phyloP scores from a whole-genome alignment of 495 filamentous ascomycete genomes.

The Trichoderma gamsii region DNA sequence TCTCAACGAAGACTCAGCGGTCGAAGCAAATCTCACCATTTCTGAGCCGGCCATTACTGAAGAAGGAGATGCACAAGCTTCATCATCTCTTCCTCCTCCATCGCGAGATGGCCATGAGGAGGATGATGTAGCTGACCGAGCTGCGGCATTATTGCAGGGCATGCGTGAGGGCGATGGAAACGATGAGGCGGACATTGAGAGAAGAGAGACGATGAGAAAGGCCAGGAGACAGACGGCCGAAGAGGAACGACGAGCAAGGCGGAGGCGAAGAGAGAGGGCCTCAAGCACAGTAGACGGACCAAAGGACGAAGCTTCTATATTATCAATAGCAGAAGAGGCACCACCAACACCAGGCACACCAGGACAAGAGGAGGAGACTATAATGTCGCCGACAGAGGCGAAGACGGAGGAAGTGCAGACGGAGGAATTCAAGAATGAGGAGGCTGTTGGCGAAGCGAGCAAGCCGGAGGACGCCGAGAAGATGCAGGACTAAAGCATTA shows the following conservation, averaged over 20 bases:
- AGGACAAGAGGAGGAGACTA: slow-evolving; percentile 13
- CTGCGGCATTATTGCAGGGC: slow-evolving; percentile 74
- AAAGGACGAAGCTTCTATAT: slow-evolving; percentile 14
- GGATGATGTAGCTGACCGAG: slow-evolving; percentile 73
- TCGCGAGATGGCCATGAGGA: slow-evolving; percentile 43
- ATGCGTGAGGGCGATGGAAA: slow-evolving; percentile 58
- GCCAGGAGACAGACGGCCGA: slow-evolving; percentile 64
- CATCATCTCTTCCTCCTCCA: slow-evolving; percentile 29
- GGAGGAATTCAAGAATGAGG: not conserved
- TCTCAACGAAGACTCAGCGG: slow-evolving; percentile 45
- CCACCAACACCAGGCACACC: not conserved
- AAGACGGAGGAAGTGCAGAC: not conserved
- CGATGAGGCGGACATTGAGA: slow-evolving; percentile 53
- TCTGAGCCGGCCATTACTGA: slow-evolving; percentile 26
- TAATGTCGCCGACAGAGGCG: not conserved
- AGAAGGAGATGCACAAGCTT: slow-evolving; percentile 33
- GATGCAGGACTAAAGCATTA: not conserved
- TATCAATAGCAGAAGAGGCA: slow-evolving; percentile 1
- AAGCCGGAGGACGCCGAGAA: slow-evolving; percentile 10
- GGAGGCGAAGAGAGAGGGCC: slow-evolving; percentile 53
- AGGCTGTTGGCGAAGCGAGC: not conserved
- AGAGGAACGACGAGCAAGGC: slow-evolving; percentile 57
- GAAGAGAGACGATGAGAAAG: slow-evolving; percentile 49
- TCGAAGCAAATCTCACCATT: slow-evolving; percentile 30
- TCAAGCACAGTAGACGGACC: slow-evolving; percentile 22